Evolutionary conservation across 2,329 filamentous ascomycete species (phyloP).

Genomic region (Elsinoe fawcettii): DNA sequence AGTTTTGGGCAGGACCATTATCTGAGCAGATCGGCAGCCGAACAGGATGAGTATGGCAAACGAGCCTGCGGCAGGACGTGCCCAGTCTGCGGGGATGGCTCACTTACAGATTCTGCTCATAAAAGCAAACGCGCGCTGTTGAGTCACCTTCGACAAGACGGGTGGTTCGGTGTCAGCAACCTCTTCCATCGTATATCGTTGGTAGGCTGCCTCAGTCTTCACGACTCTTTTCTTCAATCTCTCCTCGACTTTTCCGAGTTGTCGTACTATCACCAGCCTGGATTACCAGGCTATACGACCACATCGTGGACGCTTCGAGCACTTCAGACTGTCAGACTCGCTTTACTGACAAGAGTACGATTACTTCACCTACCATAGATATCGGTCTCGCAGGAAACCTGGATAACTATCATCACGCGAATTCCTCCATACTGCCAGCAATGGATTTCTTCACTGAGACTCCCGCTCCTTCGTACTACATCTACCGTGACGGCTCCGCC

Average conservation of each 20-base stretch:
- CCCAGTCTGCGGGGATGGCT: not conserved
- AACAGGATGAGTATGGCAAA: too few relatives aligned
- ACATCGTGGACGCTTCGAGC: not conserved
- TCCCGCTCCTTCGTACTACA: conserved; percentile 24
- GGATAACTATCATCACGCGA: not conserved
- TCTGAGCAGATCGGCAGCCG: not conserved
- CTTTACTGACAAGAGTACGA: not conserved
- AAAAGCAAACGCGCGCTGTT: not conserved
- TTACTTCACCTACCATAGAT: not conserved
- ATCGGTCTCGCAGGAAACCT: not conserved
- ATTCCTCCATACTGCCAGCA: conserved; percentile 15
- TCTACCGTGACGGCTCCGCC: conserved; percentile 28
- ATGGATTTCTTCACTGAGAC: conserved; percentile 15
- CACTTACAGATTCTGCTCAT: not conserved
- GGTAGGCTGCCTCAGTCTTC: not conserved
- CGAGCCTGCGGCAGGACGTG: too few relatives aligned
- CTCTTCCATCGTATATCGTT: not conserved
- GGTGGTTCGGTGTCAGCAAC: not conserved
- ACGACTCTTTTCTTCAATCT: not conserved
- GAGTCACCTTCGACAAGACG: conserved; percentile 1
- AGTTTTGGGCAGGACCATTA: not conserved
- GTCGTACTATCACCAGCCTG: not conserved
- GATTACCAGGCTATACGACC: not conserved
- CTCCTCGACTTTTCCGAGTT: not conserved
- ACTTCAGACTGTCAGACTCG: not conserved